Evolutionary conservation across 306 rosid species (phyloP), one percentile per base, ranked within the genome.

Genomic region (Rubus idaeus): DNA sequence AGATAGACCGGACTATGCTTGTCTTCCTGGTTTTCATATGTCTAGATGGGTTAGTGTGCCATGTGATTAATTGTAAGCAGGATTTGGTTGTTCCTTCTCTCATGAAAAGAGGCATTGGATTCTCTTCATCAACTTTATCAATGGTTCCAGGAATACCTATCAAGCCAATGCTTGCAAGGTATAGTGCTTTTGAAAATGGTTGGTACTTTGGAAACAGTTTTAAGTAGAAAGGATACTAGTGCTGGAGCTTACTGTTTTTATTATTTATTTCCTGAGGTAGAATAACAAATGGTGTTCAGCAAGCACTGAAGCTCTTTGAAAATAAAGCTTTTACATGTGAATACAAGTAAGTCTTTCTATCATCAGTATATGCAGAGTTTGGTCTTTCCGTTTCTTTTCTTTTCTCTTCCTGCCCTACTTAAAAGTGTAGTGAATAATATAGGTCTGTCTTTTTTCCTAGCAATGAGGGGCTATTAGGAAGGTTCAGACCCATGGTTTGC

Each of bases 111-210:
- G 98, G 98, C 83, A 42, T 88, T 75, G 86, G 77, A 76, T 94
- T 94, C 80, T 93, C 92, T 44, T 88, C 92, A 63, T 86, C 93
- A 68, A 87, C 89, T 71, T 79, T 94, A 84, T 87, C 97, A 82
- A 94, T 94, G 96, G 84, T 88, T 87, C 94, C 98, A 57, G 97
- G 98, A 87, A 84, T 88, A 76, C 97, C 98, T 66, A 91, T 94
- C 74, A 94, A 88, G 87, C 98, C 98, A 81, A 94, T 94, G 98
- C 98, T 94, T 77, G 97, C 98, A 65, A 94, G 87, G 98, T 94
- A 90, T 76, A 56, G 30, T 79, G 35, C 78, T 61, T 74, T 80
- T 82, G 47, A 71, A 66, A 65, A 55, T 45, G 26, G 58, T 60
- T 65, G 42, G 72, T 26, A 21, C 80, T 52, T 61, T 70, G 35